Conservation (phyloP, 257 asterid species). For the Solanum peruvianum region DNA sequence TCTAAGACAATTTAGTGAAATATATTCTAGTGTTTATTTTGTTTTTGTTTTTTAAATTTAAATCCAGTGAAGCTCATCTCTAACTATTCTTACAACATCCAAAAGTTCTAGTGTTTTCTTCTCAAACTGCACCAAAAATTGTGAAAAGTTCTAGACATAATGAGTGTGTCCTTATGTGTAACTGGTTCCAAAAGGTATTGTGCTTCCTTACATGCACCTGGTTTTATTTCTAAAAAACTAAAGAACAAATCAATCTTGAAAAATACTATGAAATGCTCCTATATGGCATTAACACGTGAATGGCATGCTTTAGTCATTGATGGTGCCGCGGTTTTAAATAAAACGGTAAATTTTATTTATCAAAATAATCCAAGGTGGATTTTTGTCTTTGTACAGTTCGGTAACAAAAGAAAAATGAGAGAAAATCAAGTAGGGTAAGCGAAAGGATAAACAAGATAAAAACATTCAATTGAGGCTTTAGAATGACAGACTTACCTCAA, state of each 20-base stretch:
- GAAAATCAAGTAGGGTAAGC: background rate
- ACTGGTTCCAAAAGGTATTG: too few relatives aligned
- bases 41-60: too few relatives aligned
- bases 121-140: too few relatives aligned
- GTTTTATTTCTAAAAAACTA: background rate
- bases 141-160: too few relatives aligned
- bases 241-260: background rate
- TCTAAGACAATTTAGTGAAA: too few relatives aligned
- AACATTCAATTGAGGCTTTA: background rate
- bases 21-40: too few relatives aligned
- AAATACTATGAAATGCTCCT: background rate
- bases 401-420: background rate
- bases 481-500: conserved; percentile 27
- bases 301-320: background rate
- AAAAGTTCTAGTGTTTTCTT: too few relatives aligned
- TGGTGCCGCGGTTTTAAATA: background rate
- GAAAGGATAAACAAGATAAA: background rate
- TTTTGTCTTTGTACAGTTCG: background rate
- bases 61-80: too few relatives aligned
- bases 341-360: background rate
- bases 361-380: too few relatives aligned
- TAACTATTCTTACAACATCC: too few relatives aligned
- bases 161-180: too few relatives aligned
- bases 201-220: too few relatives aligned
- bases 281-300: background rate